Base-by-base conservation (phyloP, 1,139 yeast genomes). In the Blastobotrys apis region DNA sequence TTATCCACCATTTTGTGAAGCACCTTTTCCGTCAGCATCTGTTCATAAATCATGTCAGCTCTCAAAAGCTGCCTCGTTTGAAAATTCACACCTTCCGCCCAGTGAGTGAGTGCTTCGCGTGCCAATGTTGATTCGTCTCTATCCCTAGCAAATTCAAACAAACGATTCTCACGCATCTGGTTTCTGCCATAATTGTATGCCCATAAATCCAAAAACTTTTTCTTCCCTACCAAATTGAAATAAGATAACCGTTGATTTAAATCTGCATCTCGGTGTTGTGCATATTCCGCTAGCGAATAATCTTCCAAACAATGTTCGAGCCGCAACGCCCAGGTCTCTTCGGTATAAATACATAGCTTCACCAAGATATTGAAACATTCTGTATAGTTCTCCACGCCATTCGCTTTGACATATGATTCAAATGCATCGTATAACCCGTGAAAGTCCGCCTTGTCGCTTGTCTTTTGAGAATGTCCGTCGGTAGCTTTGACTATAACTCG, bases 371-470 rank as follows among this genome's bases (percentile, higher is more conserved):
- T 49, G 22, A 53, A 36, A 37, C 58, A 54, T 23, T 53, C 52
- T 23, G 43, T 33, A 33, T 41, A 8, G 43, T 47, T 21, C 30
- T 47, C 39, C 30, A 56, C 43, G 8, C 47, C 34, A 39, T 57
- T 57, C 17, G 52, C 47, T 23, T 47, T 44, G 22, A 48, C 50
- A 36, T 56, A 58, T 3, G 53, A 45, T 25, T 55, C 53, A 35
- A 57, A 57, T 5, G 54, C 51, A 30, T 45, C 47, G 40, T 52
- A 55, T 20, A 57, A 47, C 37, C 53, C 55, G 3, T 56, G 49
- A 39, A 56, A 55, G 32, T 53, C 55, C 19, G 45, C 33, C 19
- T 46, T 23, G 19, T 21, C 34, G n/a, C n/a, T n/a, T n/a, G n/a
- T n/a, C n/a, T n/a, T n/a, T n/a, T n/a, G n/a, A 12, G 39, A 20